phyloP scores from a whole-genome alignment of 2,329 filamentous ascomycete species.

The Penicillium sp. region DNA sequence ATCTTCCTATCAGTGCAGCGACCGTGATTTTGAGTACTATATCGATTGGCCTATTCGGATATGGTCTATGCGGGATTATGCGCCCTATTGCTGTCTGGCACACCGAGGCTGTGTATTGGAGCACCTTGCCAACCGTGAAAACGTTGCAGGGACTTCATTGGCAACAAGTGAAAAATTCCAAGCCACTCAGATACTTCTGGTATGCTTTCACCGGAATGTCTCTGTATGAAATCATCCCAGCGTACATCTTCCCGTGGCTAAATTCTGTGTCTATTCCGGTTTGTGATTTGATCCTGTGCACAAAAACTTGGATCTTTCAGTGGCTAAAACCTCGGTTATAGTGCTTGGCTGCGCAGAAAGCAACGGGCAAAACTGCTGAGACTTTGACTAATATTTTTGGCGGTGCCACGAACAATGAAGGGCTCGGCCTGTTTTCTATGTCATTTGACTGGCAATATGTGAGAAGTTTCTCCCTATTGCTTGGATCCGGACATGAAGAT shows the following conservation, averaged over 20 bases:
- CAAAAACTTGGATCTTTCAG: too few species aligned
- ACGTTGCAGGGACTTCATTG: conserved; percentile 60
- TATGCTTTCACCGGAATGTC: conserved; percentile 56
- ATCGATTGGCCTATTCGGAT: conserved; percentile 61
- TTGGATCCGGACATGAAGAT: neutral
- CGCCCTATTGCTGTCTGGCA: conserved; percentile 61
- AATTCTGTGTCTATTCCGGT: conserved; percentile 58
- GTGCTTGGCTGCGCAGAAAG: conserved; percentile 58
- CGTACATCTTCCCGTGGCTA: conserved; percentile 61
- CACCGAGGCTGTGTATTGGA: conserved; percentile 62
- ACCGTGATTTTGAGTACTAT: conserved; percentile 57
- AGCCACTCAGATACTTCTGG: conserved; percentile 59
- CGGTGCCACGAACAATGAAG: conserved; percentile 58
- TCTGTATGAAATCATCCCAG: conserved; percentile 58
- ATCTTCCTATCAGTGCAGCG: conserved; percentile 49
- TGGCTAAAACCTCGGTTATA: neutral
- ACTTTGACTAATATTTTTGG: conserved; percentile 57
- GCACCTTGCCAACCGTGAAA: conserved; percentile 57
- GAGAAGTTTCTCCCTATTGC: conserved; percentile 1
- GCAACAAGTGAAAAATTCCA: conserved; percentile 55
- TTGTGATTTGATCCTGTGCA: too few species aligned
- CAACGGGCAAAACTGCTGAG: conserved; percentile 51
- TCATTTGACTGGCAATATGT: conserved; percentile 60
- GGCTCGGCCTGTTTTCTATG: conserved; percentile 54
- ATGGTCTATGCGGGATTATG: conserved; percentile 58